phyloP scores from a whole-genome alignment of 2,329 filamentous ascomycete genomes.

The Didymella exigua region DNA sequence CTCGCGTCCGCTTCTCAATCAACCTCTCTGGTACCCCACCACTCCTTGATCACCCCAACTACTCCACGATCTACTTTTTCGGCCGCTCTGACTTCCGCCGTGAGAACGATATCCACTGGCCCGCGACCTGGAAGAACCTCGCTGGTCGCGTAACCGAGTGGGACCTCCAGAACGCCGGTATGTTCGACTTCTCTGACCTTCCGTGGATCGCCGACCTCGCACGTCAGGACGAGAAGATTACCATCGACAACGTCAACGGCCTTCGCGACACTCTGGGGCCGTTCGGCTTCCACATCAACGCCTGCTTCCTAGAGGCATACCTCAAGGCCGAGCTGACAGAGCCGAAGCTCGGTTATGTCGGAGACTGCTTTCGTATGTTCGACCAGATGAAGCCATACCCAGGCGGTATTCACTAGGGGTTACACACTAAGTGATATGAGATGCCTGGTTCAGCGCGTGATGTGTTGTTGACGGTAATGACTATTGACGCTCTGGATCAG shows the following conservation, averaged over 20 bases:
- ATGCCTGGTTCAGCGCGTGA: too few relatives aligned
- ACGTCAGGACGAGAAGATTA: constrained; percentile 11
- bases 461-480: not conserved
- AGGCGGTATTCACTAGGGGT: not conserved
- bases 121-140: constrained; percentile 61
- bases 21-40: constrained; percentile 33
- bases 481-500: not conserved
- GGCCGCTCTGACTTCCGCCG: constrained; percentile 78
- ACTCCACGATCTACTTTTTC: constrained; percentile 32
- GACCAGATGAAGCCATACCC: constrained; percentile 15
- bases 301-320: constrained; percentile 27
- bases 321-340: constrained; percentile 16
- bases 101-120: constrained; percentile 91
- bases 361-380: constrained; percentile 18
- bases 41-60: constrained; percentile 7
- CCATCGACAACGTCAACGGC: not conserved
- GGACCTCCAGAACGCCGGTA: constrained; percentile 24
- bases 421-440: not conserved
- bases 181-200: constrained; percentile 35
- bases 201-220: constrained; percentile 26
- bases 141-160: constrained; percentile 28
- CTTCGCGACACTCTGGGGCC: constrained; percentile 11
- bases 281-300: constrained; percentile 16
- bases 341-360: constrained; percentile 3
- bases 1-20: constrained; percentile 25